phyloP scores from a whole-genome alignment of 2,329 filamentous ascomycete genomes.

The Aaosphaeria pasadenensis region DNA sequence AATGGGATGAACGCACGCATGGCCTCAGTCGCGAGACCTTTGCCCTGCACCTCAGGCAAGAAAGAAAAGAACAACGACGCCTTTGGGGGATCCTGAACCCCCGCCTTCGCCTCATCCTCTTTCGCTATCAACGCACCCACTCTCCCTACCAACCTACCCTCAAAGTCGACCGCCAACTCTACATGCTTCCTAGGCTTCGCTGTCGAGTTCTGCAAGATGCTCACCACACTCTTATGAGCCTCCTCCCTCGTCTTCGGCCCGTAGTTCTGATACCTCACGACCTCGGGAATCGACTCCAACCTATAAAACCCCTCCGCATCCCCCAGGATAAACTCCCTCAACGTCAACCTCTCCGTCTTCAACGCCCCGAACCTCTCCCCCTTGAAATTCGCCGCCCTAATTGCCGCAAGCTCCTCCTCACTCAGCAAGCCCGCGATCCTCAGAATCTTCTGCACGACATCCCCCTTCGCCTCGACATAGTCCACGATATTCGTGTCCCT shows the following conservation, averaged over 20 bases:
- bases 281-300: slow-evolving; percentile 21
- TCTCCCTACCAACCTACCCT: slow-evolving; percentile 23
- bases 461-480: slow-evolving; percentile 19
- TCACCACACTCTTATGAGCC: slow-evolving; percentile 15
- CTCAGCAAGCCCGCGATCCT: slow-evolving; percentile 8
- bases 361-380: slow-evolving; percentile 13
- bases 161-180: slow-evolving; percentile 27
- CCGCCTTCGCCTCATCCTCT: slow-evolving; percentile 1
- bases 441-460: slow-evolving; percentile 19
- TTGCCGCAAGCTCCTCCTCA: slow-evolving; percentile 16
- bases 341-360: slow-evolving; percentile 18
- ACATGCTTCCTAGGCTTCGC: slow-evolving; percentile 14
- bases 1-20: slow-evolving; percentile 21
- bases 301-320: slow-evolving; percentile 20
- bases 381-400: slow-evolving; percentile 14
- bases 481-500: slow-evolving; percentile 14
- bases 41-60: slow-evolving; percentile 18
- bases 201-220: slow-evolving; percentile 14
- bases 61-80: slow-evolving; percentile 32
- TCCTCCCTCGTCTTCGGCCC: slow-evolving; percentile 17
- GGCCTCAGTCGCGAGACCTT: slow-evolving; percentile 30
- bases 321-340: slow-evolving; percentile 23
- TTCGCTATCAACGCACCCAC: slow-evolving; percentile 20
- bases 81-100: slow-evolving; percentile 4
- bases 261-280: slow-evolving; percentile 27